Conservation (phyloP, 352 stramenopile genomes). For the Phytophthora gonapodyides region DNA sequence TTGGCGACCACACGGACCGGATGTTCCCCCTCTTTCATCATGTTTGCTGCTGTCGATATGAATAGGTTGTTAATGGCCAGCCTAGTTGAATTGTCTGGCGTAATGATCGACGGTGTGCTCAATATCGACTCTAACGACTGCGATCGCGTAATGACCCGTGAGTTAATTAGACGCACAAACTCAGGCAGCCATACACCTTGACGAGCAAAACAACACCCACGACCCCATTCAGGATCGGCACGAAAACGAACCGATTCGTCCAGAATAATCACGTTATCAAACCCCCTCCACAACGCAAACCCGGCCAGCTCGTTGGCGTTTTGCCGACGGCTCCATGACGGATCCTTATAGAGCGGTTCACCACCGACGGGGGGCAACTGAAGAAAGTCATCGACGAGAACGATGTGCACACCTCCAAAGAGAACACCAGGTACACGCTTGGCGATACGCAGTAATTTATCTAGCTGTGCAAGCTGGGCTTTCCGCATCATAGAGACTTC, state of each 20-base stretch:
- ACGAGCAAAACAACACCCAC: background rate
- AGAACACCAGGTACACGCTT: constrained; percentile 1
- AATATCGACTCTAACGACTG: background rate
- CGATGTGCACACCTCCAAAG: constrained; percentile 2
- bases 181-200: background rate
- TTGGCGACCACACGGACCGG: constrained; percentile 7
- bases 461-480: background rate
- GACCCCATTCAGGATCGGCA: constrained; percentile 8
- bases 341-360: background rate
- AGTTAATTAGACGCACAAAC: constrained; percentile 9
- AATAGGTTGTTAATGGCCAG: constrained; percentile 6
- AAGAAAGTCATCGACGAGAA: background rate
- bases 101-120: too few relatives aligned
- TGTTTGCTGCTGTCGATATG: background rate
- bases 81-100: too few relatives aligned
- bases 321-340: background rate
- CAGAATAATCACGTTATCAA: background rate
- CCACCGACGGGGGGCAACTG: constrained; percentile 6
- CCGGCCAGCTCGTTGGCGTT: background rate
- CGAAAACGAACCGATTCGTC: constrained; percentile 8
- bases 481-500: constrained; percentile 9
- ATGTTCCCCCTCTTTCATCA: background rate
- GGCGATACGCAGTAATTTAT: background rate
- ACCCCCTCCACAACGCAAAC: background rate
- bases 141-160: background rate